A percentile compares a stretch with the other conserved stretches of the same genome.
Conservation (phyloP, 1,139 yeast genomes). For the Nakaseomyces glabratus region DNA sequence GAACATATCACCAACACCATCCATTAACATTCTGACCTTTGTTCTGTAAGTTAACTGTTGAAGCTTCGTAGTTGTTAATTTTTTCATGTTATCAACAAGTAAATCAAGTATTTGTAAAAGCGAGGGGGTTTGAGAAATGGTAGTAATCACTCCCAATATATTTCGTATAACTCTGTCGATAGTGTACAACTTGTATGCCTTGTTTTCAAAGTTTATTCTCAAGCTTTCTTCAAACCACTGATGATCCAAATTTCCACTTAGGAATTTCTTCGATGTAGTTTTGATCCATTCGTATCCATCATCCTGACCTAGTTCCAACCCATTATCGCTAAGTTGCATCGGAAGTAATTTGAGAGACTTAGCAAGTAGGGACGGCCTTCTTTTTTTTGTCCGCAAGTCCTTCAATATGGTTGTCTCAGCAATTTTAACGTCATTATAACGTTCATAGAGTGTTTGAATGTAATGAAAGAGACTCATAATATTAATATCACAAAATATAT, state of each 20-base stretch:
- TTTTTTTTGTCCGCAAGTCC: conserved; percentile 52
- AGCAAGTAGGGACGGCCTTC: conserved; percentile 75
- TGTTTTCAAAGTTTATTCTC: conserved; percentile 86
- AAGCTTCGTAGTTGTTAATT: conserved; percentile 53
- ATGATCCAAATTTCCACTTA: conserved; percentile 84
- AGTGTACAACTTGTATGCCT: conserved; percentile 83
- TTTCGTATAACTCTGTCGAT: conserved; percentile 86
- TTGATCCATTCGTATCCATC: conserved; percentile 55
- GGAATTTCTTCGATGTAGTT: conserved; percentile 56
- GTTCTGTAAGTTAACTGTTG: conserved; percentile 86
- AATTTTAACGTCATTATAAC: conserved; percentile 68
- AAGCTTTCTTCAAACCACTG: conserved; percentile 90
- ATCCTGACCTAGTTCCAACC: conserved; percentile 37
- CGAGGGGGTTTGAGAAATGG: conserved; percentile 65
- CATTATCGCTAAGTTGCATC: conserved; percentile 68
- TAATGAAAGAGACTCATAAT: conserved; percentile 87
- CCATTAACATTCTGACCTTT: conserved; percentile 75
- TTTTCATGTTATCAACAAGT: conserved; percentile 70
- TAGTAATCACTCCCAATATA: conserved; percentile 50
- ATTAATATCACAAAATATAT: conserved; percentile 80
- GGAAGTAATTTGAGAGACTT: conserved; percentile 75
- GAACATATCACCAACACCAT: conserved; percentile 84
- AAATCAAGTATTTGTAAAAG: conserved; percentile 72
- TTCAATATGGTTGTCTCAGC: conserved; percentile 57
- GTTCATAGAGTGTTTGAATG: conserved; percentile 68